phyloP scores from a whole-genome alignment of 495 filamentous ascomycete species.

The Daldinia grandis region DNA sequence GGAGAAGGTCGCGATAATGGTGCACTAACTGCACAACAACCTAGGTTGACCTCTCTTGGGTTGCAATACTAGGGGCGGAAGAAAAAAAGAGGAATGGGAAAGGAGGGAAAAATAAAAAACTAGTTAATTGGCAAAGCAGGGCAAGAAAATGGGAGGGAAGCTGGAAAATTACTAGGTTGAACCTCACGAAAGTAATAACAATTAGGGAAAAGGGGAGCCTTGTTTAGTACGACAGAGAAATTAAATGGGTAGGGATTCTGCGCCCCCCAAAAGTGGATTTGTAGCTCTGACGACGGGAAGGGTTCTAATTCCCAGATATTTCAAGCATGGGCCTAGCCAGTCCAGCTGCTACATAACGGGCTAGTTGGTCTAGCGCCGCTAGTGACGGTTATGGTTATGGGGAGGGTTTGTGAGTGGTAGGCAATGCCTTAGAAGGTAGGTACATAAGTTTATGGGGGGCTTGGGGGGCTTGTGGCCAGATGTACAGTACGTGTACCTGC shows the following conservation, averaged over 20 bases:
- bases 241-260: slow-evolving; percentile 49
- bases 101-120: slow-evolving; percentile 29
- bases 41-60: slow-evolving; percentile 35
- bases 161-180: slow-evolving; percentile 48
- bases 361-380: slow-evolving; percentile 14
- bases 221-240: slow-evolving; percentile 49
- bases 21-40: slow-evolving; percentile 43
- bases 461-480: slow-evolving; percentile 18
- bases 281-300: slow-evolving; percentile 44
- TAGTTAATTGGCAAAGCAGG: slow-evolving; percentile 35
- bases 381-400: slow-evolving; percentile 31
- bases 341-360: slow-evolving; percentile 9
- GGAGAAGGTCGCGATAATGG: slow-evolving; percentile 37
- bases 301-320: slow-evolving; percentile 39
- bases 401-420: slow-evolving; percentile 1
- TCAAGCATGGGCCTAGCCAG: slow-evolving; percentile 33
- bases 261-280: slow-evolving; percentile 40
- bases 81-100: slow-evolving; percentile 19
- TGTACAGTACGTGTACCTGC: slow-evolving; percentile 23
- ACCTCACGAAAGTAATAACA: slow-evolving; percentile 47
- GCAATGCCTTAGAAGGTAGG: no score
- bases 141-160: slow-evolving; percentile 40
- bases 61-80: slow-evolving; percentile 24
- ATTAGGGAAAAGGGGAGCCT: slow-evolving; percentile 50
- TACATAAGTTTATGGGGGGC: slow-evolving; percentile 5